Evolutionary conservation across 139 green algal species (phyloP).

Genomic region (Chlamydomonas schloesseri): DNA sequence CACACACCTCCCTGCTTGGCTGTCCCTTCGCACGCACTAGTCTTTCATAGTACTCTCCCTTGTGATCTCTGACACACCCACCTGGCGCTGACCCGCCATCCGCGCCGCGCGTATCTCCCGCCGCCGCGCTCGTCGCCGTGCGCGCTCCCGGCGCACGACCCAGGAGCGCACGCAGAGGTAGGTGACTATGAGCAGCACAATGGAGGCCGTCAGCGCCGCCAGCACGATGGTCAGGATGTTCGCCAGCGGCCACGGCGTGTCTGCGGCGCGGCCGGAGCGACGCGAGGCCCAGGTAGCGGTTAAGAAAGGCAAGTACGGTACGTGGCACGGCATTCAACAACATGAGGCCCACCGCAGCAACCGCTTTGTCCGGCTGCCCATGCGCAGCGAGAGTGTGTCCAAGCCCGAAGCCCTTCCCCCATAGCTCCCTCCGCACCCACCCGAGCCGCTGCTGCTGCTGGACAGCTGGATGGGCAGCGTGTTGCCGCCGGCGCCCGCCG

Average conservation of each 20-base stretch:
- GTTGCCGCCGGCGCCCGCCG: too few species aligned
- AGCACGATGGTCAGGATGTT: slow-evolving; percentile 19
- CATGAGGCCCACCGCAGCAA: too few species aligned
- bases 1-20: too few species aligned
- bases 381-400: too few species aligned
- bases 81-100: not conserved
- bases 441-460: too few species aligned
- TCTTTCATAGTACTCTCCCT: too few species aligned
- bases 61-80: not conserved
- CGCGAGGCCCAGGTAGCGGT: not conserved
- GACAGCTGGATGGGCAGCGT: too few species aligned
- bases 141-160: not conserved
- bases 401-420: too few species aligned
- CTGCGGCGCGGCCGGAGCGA: not conserved
- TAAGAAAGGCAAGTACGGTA: not conserved
- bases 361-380: too few species aligned
- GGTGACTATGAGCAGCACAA: not conserved
- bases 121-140: not conserved
- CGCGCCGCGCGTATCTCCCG: not conserved
- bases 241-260: not conserved
- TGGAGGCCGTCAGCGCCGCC: not conserved
- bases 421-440: too few species aligned
- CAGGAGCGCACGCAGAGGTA: not conserved
- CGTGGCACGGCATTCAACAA: not conserved
- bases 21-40: too few species aligned